Percentiles rank a stretch among this genome's conserved stretches.
These are phyloP conservation scores for Scutellaria minor DNA, from an alignment of 257 asterid genomes.

Conservation along the genomic window DNA sequence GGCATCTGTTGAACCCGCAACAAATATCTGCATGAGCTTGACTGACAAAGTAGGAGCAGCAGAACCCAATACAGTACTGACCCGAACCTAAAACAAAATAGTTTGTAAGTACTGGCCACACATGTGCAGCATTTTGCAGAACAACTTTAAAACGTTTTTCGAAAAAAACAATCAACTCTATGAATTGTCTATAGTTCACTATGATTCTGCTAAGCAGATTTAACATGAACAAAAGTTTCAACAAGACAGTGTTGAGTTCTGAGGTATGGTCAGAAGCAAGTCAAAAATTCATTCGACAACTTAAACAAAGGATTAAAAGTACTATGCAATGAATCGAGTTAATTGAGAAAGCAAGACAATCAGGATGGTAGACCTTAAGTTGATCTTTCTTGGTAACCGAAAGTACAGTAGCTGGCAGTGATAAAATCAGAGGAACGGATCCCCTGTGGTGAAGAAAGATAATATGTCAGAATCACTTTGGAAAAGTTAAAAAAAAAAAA, in stretches of 20 bases:
- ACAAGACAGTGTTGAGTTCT: slow-evolving; percentile 26
- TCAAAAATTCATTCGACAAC: slow-evolving; percentile 24
- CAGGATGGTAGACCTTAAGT: slow-evolving; percentile 68
- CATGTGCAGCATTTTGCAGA: slow-evolving; percentile 13
- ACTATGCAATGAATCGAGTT: slow-evolving; percentile 18
- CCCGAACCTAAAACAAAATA: slow-evolving; percentile 61
- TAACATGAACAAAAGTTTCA: slow-evolving; percentile 11
- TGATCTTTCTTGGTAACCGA: slow-evolving; percentile 78
- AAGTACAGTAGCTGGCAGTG: slow-evolving; percentile 81
- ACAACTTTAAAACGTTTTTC: slow-evolving; percentile 5
- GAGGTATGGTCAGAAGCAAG: slow-evolving; percentile 13
- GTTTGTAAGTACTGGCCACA: slow-evolving; percentile 29
- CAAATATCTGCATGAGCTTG: slow-evolving; percentile 80
- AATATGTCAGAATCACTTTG: slow-evolving; percentile 30
- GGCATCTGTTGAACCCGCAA: slow-evolving; percentile 84
- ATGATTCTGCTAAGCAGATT: slow-evolving; percentile 13
- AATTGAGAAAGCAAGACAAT: slow-evolving; percentile 31
- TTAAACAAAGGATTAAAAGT: not conserved
- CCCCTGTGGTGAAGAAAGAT: slow-evolving; percentile 55
- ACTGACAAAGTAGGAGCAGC: slow-evolving; percentile 78
- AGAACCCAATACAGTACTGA: slow-evolving; percentile 85
- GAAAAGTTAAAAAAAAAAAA: slow-evolving; percentile 7
- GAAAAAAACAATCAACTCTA: slow-evolving; percentile 28
- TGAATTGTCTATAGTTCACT: slow-evolving; percentile 19
- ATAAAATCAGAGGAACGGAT: slow-evolving; percentile 78